phyloP scores from a whole-genome alignment of 176 grass and related monocot species.

The Musa itinerans region DNA sequence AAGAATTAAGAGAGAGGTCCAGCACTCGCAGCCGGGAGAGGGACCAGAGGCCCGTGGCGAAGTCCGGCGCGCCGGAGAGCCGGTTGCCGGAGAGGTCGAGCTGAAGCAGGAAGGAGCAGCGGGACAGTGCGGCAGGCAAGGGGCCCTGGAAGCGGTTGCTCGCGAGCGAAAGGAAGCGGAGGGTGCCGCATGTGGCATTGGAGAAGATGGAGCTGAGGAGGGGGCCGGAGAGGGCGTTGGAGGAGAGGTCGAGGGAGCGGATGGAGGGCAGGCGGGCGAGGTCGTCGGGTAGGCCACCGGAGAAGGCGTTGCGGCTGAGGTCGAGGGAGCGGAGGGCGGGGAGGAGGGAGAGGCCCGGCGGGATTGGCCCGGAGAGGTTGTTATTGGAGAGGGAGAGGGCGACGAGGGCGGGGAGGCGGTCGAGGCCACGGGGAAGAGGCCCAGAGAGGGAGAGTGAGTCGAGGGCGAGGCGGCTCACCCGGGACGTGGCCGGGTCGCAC shows the following conservation, averaged over 20 bases:
- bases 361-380: slow-evolving; percentile 67
- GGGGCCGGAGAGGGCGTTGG: slow-evolving; percentile 61
- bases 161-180: slow-evolving; percentile 62
- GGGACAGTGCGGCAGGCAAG: slow-evolving; percentile 31
- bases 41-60: slow-evolving; percentile 32
- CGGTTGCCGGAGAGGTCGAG: slow-evolving; percentile 67
- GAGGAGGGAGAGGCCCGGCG: slow-evolving; percentile 57
- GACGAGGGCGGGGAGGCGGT: slow-evolving; percentile 57
- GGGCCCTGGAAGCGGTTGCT: slow-evolving; percentile 63
- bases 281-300: slow-evolving; percentile 64
- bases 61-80: slow-evolving; percentile 54
- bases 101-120: slow-evolving; percentile 52
- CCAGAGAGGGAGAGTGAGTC: slow-evolving; percentile 61
- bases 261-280: slow-evolving; percentile 32
- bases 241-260: slow-evolving; percentile 57
- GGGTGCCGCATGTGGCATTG: background rate
- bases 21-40: slow-evolving; percentile 51
- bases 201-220: slow-evolving; percentile 33
- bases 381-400: slow-evolving; percentile 58
- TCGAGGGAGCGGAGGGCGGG: slow-evolving; percentile 52
- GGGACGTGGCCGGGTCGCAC: slow-evolving; percentile 75
- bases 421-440: slow-evolving; percentile 55
- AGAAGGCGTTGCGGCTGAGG: slow-evolving; percentile 71
- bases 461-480: slow-evolving; percentile 59
- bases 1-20: slow-evolving; percentile 54